Conservation (phyloP, 129 eudicot species). For the carrot (Daucus carota) region DH1_v3.0 NC_030389.2:38285001-38285500, state of each 20-base stretch:
- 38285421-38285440: slow-evolving; percentile 35
- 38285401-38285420: slow-evolving; percentile 48
- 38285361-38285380: slow-evolving; percentile 61
- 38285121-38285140: neutral
- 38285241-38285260: slow-evolving; percentile 67
- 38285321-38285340: slow-evolving; percentile 25
- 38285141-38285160: neutral
- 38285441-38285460: slow-evolving; percentile 26
- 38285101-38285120: slow-evolving; percentile 6
- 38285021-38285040: slow-evolving; percentile 88
- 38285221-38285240: slow-evolving; percentile 68
- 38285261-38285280: slow-evolving; percentile 72
- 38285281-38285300: slow-evolving; percentile 53
- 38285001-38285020: slow-evolving; percentile 45
- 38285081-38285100: slow-evolving; percentile 84
- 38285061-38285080: slow-evolving; percentile 68
- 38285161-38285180: neutral
- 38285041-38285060: slow-evolving; percentile 95
- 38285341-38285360: slow-evolving; percentile 50
- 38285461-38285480: slow-evolving; percentile 27
- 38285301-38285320: slow-evolving; percentile 27
- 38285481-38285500: slow-evolving; percentile 22
- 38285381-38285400: slow-evolving; percentile 39
- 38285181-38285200: neutral
- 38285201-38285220: slow-evolving; percentile 1